Evolutionary conservation across 1,284 basidiomycete genomes (phyloP).

Genomic region (Abortiporus biennis): DNA sequence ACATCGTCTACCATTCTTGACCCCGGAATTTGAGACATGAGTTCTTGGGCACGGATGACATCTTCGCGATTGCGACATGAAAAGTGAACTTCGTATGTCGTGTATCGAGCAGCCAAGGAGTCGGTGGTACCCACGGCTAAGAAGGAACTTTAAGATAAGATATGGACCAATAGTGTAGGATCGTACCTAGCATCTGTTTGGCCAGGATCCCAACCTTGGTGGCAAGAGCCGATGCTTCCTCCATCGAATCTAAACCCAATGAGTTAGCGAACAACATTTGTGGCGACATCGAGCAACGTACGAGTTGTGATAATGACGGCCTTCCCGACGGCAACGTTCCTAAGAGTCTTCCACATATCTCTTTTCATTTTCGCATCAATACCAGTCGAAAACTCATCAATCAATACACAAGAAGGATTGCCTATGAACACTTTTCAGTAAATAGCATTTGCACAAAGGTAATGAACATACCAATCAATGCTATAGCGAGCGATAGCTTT

Average conservation of each 20-base stretch:
- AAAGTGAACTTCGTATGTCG: constrained; percentile 77
- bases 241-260: constrained; percentile 60
- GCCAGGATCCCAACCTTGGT: constrained; percentile 71
- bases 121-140: constrained; percentile 63
- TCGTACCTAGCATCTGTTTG: constrained; percentile 57
- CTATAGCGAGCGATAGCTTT: constrained; percentile 73
- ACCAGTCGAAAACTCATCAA: constrained; percentile 82
- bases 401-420: constrained; percentile 71
- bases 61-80: constrained; percentile 59
- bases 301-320: constrained; percentile 67
- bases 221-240: constrained; percentile 75
- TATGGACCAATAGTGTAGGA: background rate
- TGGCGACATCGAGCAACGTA: too few relatives aligned
- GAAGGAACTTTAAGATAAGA: constrained; percentile 3
- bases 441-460: constrained; percentile 43
- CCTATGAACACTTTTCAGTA: constrained; percentile 30
- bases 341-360: constrained; percentile 74
- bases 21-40: constrained; percentile 61
- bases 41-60: constrained; percentile 42
- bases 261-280: background rate
- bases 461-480: constrained; percentile 55
- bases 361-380: constrained; percentile 81
- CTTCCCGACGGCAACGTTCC: constrained; percentile 58
- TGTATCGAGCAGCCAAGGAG: constrained; percentile 57
- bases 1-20: constrained; percentile 70